phyloP scores from a whole-genome alignment of 1,284 basidiomycete species.

The Pisolithus thermaeus region DNA sequence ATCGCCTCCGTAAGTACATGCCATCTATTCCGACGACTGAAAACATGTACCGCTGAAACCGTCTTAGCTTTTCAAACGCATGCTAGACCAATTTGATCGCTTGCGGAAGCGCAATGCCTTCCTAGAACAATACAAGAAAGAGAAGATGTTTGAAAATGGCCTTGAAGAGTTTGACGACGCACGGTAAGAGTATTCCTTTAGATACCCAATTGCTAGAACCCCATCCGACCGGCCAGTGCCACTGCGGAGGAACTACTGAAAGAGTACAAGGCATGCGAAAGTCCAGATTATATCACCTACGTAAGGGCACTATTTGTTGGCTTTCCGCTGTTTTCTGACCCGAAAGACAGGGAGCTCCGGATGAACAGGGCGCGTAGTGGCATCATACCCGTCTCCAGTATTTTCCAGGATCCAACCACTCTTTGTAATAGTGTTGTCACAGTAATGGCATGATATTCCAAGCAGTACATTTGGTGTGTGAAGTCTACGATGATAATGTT shows the following conservation, averaged over 20 bases:
- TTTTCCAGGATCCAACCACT: neutral
- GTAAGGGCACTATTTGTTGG: constrained; percentile 35
- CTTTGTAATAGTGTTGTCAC: constrained; percentile 2
- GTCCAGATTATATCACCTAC: constrained; percentile 84
- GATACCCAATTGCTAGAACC: constrained; percentile 1
- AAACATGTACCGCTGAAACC: neutral
- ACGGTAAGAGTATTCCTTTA: constrained; percentile 42
- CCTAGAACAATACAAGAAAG: constrained; percentile 96
- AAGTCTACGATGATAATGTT: constrained; percentile 20
- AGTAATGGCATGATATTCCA: neutral
- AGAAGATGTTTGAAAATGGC: constrained; percentile 88
- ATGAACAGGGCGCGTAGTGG: constrained; percentile 8
- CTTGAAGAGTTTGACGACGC: constrained; percentile 95
- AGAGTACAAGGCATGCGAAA: constrained; percentile 92
- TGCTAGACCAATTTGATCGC: constrained; percentile 93
- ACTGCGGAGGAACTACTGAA: constrained; percentile 83
- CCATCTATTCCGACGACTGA: neutral
- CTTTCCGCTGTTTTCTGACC: neutral
- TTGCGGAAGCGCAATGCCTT: constrained; percentile 90
- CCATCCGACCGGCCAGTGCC: constrained; percentile 41
- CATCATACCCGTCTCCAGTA: neutral
- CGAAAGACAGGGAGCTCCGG: constrained; percentile 11
- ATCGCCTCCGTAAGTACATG: constrained; percentile 74
- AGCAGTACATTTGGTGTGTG: constrained; percentile 20
- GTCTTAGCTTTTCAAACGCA: constrained; percentile 85